Base-by-base conservation (phyloP, 2,329 filamentous ascomycete species). In the Hymenotorrendiella dingleyae region DNA sequence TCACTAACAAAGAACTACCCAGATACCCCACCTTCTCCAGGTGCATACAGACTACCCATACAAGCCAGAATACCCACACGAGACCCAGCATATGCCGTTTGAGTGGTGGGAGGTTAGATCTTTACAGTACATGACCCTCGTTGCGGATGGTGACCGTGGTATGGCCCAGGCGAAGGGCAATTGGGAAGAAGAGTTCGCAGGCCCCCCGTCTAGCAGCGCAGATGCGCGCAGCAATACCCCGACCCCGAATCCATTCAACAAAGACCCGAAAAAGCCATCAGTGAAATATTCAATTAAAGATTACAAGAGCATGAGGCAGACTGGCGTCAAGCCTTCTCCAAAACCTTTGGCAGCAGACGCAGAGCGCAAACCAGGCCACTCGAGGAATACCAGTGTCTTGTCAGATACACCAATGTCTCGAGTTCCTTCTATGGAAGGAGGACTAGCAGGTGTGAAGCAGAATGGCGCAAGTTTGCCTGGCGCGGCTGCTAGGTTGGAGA, bases 51-150 rank as follows among this genome's bases (percentile, higher is more conserved):
- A 46, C 22, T 39, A 53, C 11, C 52, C 54, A 3, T 54, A 50
- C 36, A 45, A 35, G 17, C 48, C 47, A n/a, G 40, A 45, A 22
- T 50, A 49, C 23, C 43, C 50, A n/a, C 48, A 57, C 48, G 57
- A 60, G 37, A 54, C 58, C 36, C 38, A 46, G 21, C 49, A 51
- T 21, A 57, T 52, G 4, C 56, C 56, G 14, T 61, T 61, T 40
- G 54, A 56, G 7, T 40, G 47, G 16, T 49, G 50, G 32, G 60
- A 63, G 37, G 54, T 59, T 21, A 52, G 49, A 37, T 40, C 53
- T 26, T 41, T 60, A 17, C 57, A 62, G 33, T 60, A 62, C 34
- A 55, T 61, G 52, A 62, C 59, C 1, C 44, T 61, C 32, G 42
- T 60, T 4, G 50, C 50, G 12, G 43, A 52, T 21, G 50, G 43